phyloP scores from a whole-genome alignment of 306 rosid species.

The Sicyos baderoa region DNA sequence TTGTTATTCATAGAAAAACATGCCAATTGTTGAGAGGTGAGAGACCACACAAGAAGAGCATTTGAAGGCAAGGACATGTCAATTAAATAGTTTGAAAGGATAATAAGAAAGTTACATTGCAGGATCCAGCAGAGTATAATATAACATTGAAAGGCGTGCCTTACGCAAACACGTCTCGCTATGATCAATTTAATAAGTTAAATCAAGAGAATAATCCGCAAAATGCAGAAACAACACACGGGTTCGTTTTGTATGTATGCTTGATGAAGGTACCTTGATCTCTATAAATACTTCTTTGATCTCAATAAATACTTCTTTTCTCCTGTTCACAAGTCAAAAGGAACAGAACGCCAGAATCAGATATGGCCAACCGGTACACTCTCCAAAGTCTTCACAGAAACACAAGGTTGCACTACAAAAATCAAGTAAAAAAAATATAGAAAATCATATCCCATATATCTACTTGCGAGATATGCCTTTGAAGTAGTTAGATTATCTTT shows the following conservation, averaged over 20 bases:
- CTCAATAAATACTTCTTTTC: neutral
- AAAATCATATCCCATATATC: neutral
- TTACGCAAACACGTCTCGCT: neutral
- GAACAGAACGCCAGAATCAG: neutral
- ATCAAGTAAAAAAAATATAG: neutral
- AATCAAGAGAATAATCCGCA: no score
- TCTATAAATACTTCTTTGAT: neutral
- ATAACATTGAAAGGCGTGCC: neutral
- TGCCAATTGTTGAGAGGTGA: no score
- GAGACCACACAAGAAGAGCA: no score
- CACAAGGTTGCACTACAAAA: neutral
- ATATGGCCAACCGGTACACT: neutral
- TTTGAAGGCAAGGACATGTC: no score
- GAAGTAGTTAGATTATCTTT: neutral
- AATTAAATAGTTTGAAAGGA: no score
- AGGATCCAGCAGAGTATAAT: neutral
- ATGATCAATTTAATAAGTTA: neutral
- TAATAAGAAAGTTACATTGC: no score
- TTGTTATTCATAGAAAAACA: no score
- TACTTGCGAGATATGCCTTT: neutral
- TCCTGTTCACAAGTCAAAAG: constrained; percentile 7
- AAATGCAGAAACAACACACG: neutral
- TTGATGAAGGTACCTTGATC: neutral
- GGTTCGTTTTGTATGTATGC: neutral
- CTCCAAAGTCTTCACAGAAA: neutral